Conservation (phyloP, 805 yeast species). For the Candida krabiensis region DNA sequence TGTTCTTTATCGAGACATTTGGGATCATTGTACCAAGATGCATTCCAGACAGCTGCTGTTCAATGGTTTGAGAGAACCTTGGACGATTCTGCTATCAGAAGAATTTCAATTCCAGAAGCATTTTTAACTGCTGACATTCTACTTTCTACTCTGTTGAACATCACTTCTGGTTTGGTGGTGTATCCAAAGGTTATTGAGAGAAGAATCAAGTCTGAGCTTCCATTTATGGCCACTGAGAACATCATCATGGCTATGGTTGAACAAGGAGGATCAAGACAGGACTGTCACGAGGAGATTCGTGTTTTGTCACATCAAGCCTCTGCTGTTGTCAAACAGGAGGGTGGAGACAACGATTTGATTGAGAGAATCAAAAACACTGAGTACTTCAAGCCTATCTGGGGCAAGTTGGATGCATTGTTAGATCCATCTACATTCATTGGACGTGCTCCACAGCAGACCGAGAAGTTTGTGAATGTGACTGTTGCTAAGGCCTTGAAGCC, state of each 20-base stretch:
- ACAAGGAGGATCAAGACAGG: slow-evolving; percentile 96
- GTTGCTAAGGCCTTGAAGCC: slow-evolving; percentile 82
- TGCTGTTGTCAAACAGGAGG: slow-evolving; percentile 94
- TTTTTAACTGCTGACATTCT: slow-evolving; percentile 94
- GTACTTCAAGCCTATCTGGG: slow-evolving; percentile 89
- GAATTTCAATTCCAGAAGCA: slow-evolving; percentile 95
- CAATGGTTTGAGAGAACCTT: slow-evolving; percentile 99
- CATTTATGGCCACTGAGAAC: slow-evolving; percentile 99
- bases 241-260: slow-evolving; percentile 99
- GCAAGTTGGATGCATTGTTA: slow-evolving; percentile 73
- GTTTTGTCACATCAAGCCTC: slow-evolving; percentile 97
- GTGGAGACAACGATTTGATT: slow-evolving; percentile 96
- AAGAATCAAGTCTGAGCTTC: slow-evolving; percentile 90
- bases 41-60: slow-evolving; percentile 94
- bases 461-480: slow-evolving; percentile 81
- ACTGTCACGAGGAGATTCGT: slow-evolving; percentile 96
- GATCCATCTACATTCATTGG: slow-evolving; percentile 96
- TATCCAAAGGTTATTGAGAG: slow-evolving; percentile 98
- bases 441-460: slow-evolving; percentile 97
- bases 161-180: slow-evolving; percentile 93
- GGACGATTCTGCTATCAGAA: slow-evolving; percentile 96
- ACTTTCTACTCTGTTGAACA: slow-evolving; percentile 84
- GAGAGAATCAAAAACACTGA: slow-evolving; percentile 76
- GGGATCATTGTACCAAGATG: slow-evolving; percentile 88
- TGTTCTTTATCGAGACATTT: slow-evolving; percentile 97